Conservation (phyloP, 1,139 yeast species). For the Suhomyces atakaporum region DNA sequence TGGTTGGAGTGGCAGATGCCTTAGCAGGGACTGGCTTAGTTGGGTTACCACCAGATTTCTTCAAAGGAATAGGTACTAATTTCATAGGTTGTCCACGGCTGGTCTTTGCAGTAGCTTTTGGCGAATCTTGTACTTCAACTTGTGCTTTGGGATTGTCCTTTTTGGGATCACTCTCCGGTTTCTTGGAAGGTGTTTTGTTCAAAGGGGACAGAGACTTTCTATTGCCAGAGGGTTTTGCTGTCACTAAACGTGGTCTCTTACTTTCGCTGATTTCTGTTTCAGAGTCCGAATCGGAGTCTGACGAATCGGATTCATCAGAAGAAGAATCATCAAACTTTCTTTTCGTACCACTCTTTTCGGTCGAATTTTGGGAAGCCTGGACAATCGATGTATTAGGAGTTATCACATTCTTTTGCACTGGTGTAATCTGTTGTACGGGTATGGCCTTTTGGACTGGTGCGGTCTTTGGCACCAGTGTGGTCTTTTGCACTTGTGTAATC, state of each 20-base stretch:
- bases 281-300: slow-evolving; percentile 22
- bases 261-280: slow-evolving; percentile 14
- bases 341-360: slow-evolving; percentile 4
- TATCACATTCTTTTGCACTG: not conserved
- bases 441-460: too few species aligned
- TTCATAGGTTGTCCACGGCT: too few species aligned
- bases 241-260: slow-evolving; percentile 19
- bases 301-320: slow-evolving; percentile 16
- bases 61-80: too few species aligned
- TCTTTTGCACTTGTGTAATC: too few species aligned
- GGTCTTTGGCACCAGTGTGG: too few species aligned
- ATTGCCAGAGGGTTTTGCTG: slow-evolving; percentile 13
- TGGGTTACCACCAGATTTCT: too few species aligned
- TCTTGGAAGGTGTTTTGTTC: not conserved
- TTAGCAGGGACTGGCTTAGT: too few species aligned
- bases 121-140: too few species aligned
- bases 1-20: not conserved
- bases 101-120: too few species aligned
- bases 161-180: not conserved
- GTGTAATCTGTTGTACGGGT: too few species aligned
- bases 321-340: slow-evolving; percentile 16
- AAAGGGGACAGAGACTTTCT: slow-evolving; percentile 6
- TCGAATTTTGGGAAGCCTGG: not conserved
- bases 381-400: not conserved
- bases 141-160: too few species aligned